Evolutionary conservation across 257 asterid species (phyloP).

Genomic region (Solanum commersonii): DNA sequence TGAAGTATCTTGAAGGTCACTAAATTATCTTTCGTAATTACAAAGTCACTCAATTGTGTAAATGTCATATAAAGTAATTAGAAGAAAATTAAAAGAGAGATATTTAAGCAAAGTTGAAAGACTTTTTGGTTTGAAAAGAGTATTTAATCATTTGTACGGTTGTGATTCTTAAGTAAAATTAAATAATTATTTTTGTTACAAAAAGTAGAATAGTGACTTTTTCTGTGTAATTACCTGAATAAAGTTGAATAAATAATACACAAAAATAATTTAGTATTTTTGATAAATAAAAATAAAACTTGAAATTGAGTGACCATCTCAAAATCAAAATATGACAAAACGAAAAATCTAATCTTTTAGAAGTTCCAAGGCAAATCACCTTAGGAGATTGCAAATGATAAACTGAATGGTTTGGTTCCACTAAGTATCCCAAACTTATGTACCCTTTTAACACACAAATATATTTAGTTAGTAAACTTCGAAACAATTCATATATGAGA

Average conservation of each 20-base stretch:
- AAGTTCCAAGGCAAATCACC: neutral
- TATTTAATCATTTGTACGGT: neutral
- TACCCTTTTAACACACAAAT: neutral
- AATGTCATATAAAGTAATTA: neutral
- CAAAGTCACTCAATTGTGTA: neutral
- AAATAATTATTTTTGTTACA: neutral
- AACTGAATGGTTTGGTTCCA: neutral
- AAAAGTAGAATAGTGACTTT: neutral
- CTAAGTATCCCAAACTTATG: neutral
- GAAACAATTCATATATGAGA: neutral
- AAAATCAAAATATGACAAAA: neutral
- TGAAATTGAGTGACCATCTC: neutral
- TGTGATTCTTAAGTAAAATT: neutral
- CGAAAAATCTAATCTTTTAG: neutral
- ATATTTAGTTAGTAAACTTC: neutral
- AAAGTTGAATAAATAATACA: neutral
- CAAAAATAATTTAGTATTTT: neutral
- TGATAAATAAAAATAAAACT: neutral
- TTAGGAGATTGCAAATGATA: neutral
- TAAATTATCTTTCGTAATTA: neutral
- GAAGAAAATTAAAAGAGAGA: neutral
- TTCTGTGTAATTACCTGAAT: neutral
- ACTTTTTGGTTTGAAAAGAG: neutral
- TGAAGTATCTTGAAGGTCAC: neutral
- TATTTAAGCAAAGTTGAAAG: neutral